phyloP scores from a whole-genome alignment of 192 early-diverging fungal species.

The Piromyces finnis region DNA sequence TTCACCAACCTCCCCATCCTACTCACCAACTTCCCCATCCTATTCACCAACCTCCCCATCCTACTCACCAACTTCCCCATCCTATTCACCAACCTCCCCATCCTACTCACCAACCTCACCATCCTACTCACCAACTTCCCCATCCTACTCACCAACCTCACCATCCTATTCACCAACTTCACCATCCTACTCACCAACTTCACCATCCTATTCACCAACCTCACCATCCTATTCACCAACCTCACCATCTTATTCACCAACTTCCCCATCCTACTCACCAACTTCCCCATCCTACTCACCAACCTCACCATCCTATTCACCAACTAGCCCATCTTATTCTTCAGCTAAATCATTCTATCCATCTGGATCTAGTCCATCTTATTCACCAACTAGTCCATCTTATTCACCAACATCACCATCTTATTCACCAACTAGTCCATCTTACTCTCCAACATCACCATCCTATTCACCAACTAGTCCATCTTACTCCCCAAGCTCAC shows the following conservation, averaged over 20 bases:
- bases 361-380: constrained; percentile 57
- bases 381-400: constrained; percentile 51
- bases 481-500: constrained; percentile 40
- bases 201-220: constrained; percentile 57
- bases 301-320: constrained; percentile 46
- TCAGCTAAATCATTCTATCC: constrained; percentile 50
- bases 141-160: constrained; percentile 27
- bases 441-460: constrained; percentile 55
- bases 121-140: background rate
- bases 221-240: constrained; percentile 53
- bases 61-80: background rate
- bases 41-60: constrained; percentile 25
- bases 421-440: constrained; percentile 55
- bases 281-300: constrained; percentile 55
- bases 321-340: constrained; percentile 36
- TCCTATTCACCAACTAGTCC: constrained; percentile 56
- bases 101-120: background rate
- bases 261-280: constrained; percentile 52
- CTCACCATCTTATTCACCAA: constrained; percentile 54
- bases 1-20: constrained; percentile 37
- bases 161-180: constrained; percentile 53
- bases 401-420: constrained; percentile 53
- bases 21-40: constrained; percentile 55
- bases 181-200: constrained; percentile 54
- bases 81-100: background rate